A percentile compares a stretch with the other conserved stretches of the same genome.
Evolutionary conservation across 2,329 filamentous ascomycete species (phyloP).

Genomic region (Biscogniauxia marginata): DNA sequence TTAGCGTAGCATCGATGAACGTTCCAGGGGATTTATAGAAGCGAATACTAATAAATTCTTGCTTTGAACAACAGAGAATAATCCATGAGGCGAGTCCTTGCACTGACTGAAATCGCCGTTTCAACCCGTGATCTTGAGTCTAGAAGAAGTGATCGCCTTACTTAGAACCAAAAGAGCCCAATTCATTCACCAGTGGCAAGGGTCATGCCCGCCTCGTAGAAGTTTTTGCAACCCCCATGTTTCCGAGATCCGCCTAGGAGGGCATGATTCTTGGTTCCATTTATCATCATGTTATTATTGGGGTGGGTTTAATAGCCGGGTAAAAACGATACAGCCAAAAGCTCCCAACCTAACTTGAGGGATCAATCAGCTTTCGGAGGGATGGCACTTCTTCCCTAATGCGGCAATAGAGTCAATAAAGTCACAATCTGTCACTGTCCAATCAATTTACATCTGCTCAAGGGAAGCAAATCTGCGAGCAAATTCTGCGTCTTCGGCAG

Average conservation of each 20-base stretch:
- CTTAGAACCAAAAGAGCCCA: neutral
- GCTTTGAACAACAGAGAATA: neutral
- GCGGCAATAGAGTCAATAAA: constrained; percentile 29
- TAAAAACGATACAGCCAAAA: constrained; percentile 33
- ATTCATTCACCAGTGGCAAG: neutral
- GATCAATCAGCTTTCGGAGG: constrained; percentile 29
- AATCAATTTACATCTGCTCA: constrained; percentile 20
- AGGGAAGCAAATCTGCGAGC: constrained; percentile 19
- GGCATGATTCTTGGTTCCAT: constrained; percentile 22
- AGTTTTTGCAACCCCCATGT: constrained; percentile 7
- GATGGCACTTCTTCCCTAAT: constrained; percentile 22
- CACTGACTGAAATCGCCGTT: neutral
- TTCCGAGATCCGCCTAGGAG: constrained; percentile 12
- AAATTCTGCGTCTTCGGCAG: constrained; percentile 27
- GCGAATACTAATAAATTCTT: neutral
- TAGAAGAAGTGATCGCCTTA: neutral
- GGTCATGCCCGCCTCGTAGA: neutral
- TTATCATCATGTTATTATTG: constrained; percentile 26
- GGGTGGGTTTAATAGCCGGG: constrained; percentile 29
- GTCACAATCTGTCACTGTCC: constrained; percentile 17
- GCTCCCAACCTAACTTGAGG: constrained; percentile 19
- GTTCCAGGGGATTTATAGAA: neutral
- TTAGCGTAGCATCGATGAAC: neutral
- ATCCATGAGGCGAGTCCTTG: constrained; percentile 4
- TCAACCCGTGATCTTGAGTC: neutral